phyloP scores from a whole-genome alignment of 2,329 filamentous ascomycete species.

The Pyrenophora graminea region DNA sequence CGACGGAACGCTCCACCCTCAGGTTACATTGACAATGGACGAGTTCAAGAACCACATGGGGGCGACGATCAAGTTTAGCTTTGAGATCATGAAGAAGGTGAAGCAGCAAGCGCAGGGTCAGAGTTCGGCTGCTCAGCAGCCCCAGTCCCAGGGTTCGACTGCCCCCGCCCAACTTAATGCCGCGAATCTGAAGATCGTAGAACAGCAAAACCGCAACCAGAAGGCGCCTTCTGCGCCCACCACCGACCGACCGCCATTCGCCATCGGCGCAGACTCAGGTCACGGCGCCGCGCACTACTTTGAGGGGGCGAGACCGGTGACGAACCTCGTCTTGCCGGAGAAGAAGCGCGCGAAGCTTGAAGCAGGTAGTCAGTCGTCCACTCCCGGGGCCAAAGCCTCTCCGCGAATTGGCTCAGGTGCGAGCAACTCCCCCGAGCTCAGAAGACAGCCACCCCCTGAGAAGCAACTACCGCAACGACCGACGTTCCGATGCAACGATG shows the following conservation, averaged over 20 bases:
- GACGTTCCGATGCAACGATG: slow-evolving; percentile 58
- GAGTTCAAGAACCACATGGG: slow-evolving; percentile 34
- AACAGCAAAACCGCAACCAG: slow-evolving; percentile 54
- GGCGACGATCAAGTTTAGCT: slow-evolving; percentile 34
- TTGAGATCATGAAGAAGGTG: slow-evolving; percentile 34
- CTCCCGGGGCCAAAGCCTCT: slow-evolving; percentile 48
- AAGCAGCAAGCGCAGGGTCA: slow-evolving; percentile 25
- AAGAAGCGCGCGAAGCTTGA: slow-evolving; percentile 60
- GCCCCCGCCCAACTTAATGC: slow-evolving; percentile 42
- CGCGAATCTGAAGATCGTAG: slow-evolving; percentile 47
- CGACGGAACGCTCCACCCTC: slow-evolving; percentile 35
- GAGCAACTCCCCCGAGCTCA: slow-evolving; percentile 51
- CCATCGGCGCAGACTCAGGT: slow-evolving; percentile 56
- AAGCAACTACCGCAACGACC: slow-evolving; percentile 50
- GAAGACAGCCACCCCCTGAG: slow-evolving; percentile 50
- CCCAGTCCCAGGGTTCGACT: slow-evolving; percentile 23
- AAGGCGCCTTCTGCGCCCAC: slow-evolving; percentile 56
- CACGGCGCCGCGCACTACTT: slow-evolving; percentile 63
- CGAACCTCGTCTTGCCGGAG: slow-evolving; percentile 62
- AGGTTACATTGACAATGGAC: slow-evolving; percentile 34
- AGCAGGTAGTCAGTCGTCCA: slow-evolving; percentile 47
- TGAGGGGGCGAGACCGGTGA: slow-evolving; percentile 54
- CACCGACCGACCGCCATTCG: slow-evolving; percentile 58
- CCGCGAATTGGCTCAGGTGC: slow-evolving; percentile 46
- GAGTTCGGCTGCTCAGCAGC: slow-evolving; percentile 20